Conservation (phyloP, 2,329 filamentous ascomycete genomes). For the Aspergillus sp. region DNA sequence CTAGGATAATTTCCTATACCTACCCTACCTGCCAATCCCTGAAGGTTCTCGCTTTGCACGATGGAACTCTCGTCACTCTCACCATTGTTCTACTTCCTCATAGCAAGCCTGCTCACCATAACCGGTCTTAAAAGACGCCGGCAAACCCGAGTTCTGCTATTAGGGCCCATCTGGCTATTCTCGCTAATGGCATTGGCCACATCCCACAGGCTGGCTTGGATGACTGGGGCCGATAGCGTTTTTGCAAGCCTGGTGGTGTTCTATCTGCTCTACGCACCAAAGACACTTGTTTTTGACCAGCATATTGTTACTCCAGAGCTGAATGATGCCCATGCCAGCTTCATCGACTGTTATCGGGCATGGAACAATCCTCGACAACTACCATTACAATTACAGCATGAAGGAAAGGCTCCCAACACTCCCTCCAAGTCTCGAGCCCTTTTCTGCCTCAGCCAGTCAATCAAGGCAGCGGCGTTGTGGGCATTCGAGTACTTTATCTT, state of each 20-base stretch:
- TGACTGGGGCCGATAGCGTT: not conserved
- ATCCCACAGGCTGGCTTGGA: not conserved
- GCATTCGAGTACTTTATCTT: not conserved
- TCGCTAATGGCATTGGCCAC: not conserved
- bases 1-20: not conserved
- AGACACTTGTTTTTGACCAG: not conserved
- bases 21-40: not conserved
- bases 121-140: not conserved
- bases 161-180: not conserved
- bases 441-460: not conserved
- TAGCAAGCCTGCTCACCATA: not conserved
- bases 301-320: not conserved
- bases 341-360: not conserved
- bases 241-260: not conserved
- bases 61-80: not conserved
- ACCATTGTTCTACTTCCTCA: not conserved
- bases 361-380: not conserved
- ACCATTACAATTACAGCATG: not conserved
- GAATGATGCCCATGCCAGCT: not conserved
- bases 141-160: not conserved
- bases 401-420: not conserved
- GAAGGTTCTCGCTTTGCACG: too few species aligned
- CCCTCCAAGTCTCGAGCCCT: not conserved
- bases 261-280: not conserved
- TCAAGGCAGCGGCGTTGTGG: not conserved